Conservation (phyloP, 441 rosid genomes). For the Kokia cookei region DNA sequence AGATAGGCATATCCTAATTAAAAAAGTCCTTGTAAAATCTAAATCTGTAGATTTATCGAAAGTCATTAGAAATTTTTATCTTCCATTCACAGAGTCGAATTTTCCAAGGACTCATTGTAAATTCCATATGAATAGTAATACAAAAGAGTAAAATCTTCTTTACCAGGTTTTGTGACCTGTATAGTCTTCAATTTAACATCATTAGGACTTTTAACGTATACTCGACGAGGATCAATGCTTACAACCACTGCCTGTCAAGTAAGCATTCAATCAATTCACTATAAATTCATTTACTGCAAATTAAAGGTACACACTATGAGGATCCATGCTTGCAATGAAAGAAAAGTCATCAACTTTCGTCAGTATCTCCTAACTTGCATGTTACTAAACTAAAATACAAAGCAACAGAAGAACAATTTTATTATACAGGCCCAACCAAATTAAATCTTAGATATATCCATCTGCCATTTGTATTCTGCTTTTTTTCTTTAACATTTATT, state of each 20-base stretch:
- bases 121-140: slow-evolving; percentile 6
- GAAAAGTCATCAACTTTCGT: not conserved
- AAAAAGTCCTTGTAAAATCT: not conserved
- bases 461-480: not conserved
- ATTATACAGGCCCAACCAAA: not conserved
- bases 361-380: not conserved
- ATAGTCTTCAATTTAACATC: slow-evolving; percentile 71
- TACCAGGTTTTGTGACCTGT: slow-evolving; percentile 63
- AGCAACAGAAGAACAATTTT: not conserved
- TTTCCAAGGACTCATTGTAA: not conserved
- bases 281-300: not conserved
- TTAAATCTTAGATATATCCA: not conserved
- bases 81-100: not conserved
- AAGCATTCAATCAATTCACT: slow-evolving; percentile 10
- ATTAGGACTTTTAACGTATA: slow-evolving; percentile 57
- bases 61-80: not conserved
- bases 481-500: not conserved
- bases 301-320: not conserved
- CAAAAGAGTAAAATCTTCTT: slow-evolving; percentile 1
- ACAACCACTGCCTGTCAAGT: slow-evolving; percentile 87
- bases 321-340: not conserved
- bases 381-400: not conserved
- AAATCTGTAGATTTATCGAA: not conserved
- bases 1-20: slow-evolving; percentile 1
- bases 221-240: slow-evolving; percentile 92